phyloP scores from a whole-genome alignment of 257 asterid species.

The Salvia splendens region DNA sequence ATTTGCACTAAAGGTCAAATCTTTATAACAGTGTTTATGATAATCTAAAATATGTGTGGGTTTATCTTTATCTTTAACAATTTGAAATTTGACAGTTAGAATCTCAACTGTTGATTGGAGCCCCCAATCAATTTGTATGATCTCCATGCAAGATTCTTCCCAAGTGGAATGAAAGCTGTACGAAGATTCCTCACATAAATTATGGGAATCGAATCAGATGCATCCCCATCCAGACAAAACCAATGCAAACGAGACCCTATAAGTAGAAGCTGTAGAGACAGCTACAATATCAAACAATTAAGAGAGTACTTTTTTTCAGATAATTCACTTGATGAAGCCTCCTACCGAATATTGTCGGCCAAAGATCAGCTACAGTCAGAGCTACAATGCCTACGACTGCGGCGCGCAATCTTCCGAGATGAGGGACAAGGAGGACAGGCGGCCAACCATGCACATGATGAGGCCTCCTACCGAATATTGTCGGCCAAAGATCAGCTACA shows the following conservation, averaged over 20 bases:
- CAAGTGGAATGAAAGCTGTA: conserved; percentile 13
- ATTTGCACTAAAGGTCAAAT: neutral
- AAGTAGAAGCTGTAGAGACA: neutral
- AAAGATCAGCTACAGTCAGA: too few relatives aligned
- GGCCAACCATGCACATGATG: too few relatives aligned
- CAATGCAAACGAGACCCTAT: neutral
- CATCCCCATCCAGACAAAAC: conserved; percentile 15
- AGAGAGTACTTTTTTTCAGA: too few relatives aligned
- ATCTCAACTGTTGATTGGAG: neutral
- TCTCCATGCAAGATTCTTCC: neutral
- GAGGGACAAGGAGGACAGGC: too few relatives aligned
- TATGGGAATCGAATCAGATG: conserved; percentile 20
- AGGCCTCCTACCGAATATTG: too few relatives aligned
- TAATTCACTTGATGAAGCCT: neutral
- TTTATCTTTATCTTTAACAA: too few relatives aligned
- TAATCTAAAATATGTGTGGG: too few relatives aligned
- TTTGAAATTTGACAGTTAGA: neutral
- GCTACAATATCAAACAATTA: neutral
- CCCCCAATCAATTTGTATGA: too few relatives aligned
- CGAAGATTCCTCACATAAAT: neutral
- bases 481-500: too few relatives aligned
- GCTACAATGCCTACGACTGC: too few relatives aligned
- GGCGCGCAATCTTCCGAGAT: too few relatives aligned
- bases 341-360: too few relatives aligned
- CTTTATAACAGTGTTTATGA: neutral